These are phyloP conservation scores for Poterioochromonas sp. DNA, from an alignment of 352 stramenopile species.

Conservation along the genomic window DNA sequence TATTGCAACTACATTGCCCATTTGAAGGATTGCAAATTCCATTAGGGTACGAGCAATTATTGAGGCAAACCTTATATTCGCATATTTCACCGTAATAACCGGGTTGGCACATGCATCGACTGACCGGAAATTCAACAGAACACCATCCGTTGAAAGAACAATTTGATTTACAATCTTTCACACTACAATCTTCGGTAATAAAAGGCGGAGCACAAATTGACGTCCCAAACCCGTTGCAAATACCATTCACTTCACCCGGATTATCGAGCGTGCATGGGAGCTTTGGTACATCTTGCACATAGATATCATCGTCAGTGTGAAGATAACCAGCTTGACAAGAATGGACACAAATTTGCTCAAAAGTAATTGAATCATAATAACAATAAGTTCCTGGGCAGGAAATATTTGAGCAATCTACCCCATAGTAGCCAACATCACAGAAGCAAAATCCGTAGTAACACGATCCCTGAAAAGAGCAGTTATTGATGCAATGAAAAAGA, in stretches of 20 bases:
- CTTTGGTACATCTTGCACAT: constrained; percentile 75
- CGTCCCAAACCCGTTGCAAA: constrained; percentile 89
- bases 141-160: constrained; percentile 82
- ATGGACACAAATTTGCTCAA: constrained; percentile 73
- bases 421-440: constrained; percentile 75
- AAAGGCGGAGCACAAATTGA: constrained; percentile 88
- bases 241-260: constrained; percentile 76
- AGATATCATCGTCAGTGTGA: constrained; percentile 70
- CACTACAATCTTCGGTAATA: constrained; percentile 78
- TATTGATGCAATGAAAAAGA: constrained; percentile 62
- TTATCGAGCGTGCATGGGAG: constrained; percentile 66
- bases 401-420: constrained; percentile 87
- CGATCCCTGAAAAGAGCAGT: constrained; percentile 78
- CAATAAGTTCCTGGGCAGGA: constrained; percentile 86
- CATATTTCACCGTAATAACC: constrained; percentile 88
- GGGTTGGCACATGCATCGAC: constrained; percentile 82
- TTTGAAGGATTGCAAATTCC: constrained; percentile 73
- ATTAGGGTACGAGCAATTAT: constrained; percentile 93
- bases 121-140: constrained; percentile 86
- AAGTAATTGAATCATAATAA: constrained; percentile 67
- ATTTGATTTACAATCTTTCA: constrained; percentile 78
- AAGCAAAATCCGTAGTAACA: constrained; percentile 78
- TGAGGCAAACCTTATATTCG: constrained; percentile 74
- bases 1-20: constrained; percentile 73
- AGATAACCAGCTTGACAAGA: constrained; percentile 72